A percentile compares a stretch with the other conserved stretches of the same genome.
These are phyloP conservation scores for Collariella sp. DNA, from an alignment of 495 filamentous ascomycete species.

Conservation along the genomic window DNA sequence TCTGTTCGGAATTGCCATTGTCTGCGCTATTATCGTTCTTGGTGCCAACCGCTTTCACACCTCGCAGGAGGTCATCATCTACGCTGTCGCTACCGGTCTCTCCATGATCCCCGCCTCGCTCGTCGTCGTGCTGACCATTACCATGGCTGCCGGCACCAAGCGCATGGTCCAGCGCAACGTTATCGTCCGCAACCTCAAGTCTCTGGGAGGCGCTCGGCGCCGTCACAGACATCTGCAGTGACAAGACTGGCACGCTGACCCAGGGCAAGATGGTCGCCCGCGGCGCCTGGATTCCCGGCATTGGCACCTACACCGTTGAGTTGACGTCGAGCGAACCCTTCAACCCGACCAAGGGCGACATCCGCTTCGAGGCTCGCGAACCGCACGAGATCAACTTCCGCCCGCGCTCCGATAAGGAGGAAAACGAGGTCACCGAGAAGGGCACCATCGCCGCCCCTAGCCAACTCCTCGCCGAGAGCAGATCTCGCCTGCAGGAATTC, in stretches of 20 bases:
- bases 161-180: conserved; percentile 70
- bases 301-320: conserved; percentile 50
- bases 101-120: conserved; percentile 64
- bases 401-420: conserved; percentile 4
- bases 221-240: conserved; percentile 79
- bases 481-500: conserved; percentile 21
- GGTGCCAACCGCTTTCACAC: conserved; percentile 64
- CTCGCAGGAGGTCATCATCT: conserved; percentile 70
- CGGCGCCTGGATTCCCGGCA: conserved; percentile 67
- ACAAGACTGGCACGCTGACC: conserved; percentile 80
- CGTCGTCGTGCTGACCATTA: conserved; percentile 63
- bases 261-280: conserved; percentile 67
- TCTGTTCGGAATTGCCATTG: conserved; percentile 63
- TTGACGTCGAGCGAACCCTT: conserved; percentile 44
- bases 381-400: conserved; percentile 23
- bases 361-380: conserved; percentile 20
- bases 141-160: conserved; percentile 69
- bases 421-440: neutral
- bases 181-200: conserved; percentile 63
- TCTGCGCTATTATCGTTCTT: conserved; percentile 73
- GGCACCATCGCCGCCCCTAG: conserved; percentile 1
- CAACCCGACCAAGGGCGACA: conserved; percentile 24
- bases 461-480: conserved; percentile 17
- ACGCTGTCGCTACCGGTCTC: conserved; percentile 65
- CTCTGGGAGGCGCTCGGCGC: conserved; percentile 75